Percentiles rank a stretch among this genome's conserved stretches.
phyloP scores from a whole-genome alignment of 768 basidiomycete species.

The Mycena alexandri region DNA sequence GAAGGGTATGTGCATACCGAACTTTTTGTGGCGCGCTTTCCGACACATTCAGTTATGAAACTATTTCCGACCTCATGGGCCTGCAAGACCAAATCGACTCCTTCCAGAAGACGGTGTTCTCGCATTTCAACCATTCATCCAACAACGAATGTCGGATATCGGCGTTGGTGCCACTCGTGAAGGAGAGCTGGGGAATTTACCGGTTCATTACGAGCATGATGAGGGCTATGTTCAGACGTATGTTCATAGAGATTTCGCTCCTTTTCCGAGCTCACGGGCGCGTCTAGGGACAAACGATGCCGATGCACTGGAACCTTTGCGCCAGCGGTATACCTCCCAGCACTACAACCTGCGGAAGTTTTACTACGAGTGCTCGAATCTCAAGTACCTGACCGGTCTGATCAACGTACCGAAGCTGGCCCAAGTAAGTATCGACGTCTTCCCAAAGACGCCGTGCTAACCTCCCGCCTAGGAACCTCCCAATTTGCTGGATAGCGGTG shows the following conservation, averaged over 20 bases:
- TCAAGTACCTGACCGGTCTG: constrained; percentile 96
- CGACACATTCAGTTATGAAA: constrained; percentile 82
- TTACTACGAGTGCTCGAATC: constrained; percentile 99
- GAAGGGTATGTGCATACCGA: constrained; percentile 79
- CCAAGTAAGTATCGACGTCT: constrained; percentile 73
- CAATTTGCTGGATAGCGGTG: constrained; percentile 87
- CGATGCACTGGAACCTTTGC: constrained; percentile 91
- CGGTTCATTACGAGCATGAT: constrained; percentile 99
- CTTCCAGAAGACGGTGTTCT: constrained; percentile 97
- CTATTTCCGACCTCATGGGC: constrained; percentile 96
- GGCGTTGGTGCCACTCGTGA: constrained; percentile 94
- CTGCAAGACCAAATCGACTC: constrained; percentile 99
- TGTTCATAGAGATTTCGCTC: constrained; percentile 41
- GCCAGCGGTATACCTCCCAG: constrained; percentile 89
- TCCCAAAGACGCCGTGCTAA: constrained; percentile 8
- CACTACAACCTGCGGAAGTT: constrained; percentile 96
- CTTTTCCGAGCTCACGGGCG: constrained; percentile 19
- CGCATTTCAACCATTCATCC: constrained; percentile 89
- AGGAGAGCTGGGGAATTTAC: constrained; percentile 99
- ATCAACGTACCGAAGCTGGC: constrained; percentile 99
- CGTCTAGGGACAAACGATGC: constrained; percentile 86
- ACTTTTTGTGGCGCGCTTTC: constrained; percentile 29
- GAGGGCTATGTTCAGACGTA: constrained; percentile 95
- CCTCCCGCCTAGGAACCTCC: constrained; percentile 83
- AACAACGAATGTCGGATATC: constrained; percentile 99